Conservation (phyloP, 225 moss, liverwort and hornwort genomes). For the Polytrichum commune region DNA sequence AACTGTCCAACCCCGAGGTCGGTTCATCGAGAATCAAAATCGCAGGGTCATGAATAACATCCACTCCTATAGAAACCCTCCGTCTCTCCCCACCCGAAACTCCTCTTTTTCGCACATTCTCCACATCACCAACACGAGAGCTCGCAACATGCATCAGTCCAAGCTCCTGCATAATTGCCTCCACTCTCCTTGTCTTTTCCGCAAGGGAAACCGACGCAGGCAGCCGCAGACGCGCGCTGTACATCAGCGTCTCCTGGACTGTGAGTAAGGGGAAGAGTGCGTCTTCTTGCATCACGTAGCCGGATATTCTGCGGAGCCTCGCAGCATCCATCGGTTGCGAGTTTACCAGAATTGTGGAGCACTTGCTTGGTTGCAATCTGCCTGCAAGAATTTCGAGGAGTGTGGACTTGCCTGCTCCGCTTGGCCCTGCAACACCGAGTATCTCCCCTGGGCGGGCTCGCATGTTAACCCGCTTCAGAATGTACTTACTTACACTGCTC, state of each 20-base stretch:
- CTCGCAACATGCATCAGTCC: slow-evolving; percentile 32
- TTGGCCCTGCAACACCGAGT: slow-evolving; percentile 52
- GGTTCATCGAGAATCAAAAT: slow-evolving; percentile 53
- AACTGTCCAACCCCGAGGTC: slow-evolving; percentile 53
- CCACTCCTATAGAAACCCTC: slow-evolving; percentile 53
- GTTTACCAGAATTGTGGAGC: slow-evolving; percentile 37
- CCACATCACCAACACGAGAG: slow-evolving; percentile 47
- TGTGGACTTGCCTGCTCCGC: slow-evolving; percentile 61
- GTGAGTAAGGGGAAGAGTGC: slow-evolving; percentile 58
- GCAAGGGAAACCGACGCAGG: slow-evolving; percentile 22
- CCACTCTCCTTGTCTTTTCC: slow-evolving; percentile 32
- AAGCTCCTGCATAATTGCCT: slow-evolving; percentile 35
- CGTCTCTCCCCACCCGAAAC: slow-evolving; percentile 60
- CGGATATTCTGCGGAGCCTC: slow-evolving; percentile 41
- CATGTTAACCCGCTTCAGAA: slow-evolving; percentile 42
- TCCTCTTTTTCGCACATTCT: slow-evolving; percentile 33
- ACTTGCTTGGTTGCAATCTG: slow-evolving; percentile 24
- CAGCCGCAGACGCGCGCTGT: slow-evolving; percentile 43
- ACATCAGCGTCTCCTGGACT: slow-evolving; percentile 44
- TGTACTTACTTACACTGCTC: background rate
- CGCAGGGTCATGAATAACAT: slow-evolving; percentile 57
- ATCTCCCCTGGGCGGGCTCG: slow-evolving; percentile 50
- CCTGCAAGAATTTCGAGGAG: slow-evolving; percentile 53
- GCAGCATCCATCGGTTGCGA: slow-evolving; percentile 30
- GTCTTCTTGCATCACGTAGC: slow-evolving; percentile 60